These are phyloP conservation scores for Magnaporthales sp. DNA, from an alignment of 2,329 filamentous ascomycete genomes.

Conservation along the genomic window DNA sequence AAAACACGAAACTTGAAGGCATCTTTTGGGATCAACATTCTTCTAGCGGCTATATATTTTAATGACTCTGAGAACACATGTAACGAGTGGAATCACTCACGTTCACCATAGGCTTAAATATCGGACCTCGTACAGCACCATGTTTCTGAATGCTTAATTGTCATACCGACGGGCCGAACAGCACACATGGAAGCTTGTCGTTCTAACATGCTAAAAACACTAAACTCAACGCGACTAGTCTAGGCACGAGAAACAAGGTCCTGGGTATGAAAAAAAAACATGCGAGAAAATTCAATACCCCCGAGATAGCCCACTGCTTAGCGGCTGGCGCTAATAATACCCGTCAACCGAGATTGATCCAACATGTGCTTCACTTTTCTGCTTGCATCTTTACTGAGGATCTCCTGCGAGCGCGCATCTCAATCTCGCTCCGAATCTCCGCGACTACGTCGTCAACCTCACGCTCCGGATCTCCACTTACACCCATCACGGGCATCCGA, in stretches of 20 bases:
- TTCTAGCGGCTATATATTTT: neutral
- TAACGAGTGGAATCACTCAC: too few species aligned
- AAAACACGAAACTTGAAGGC: neutral
- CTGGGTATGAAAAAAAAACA: neutral
- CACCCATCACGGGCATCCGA: slow-evolving; percentile 59
- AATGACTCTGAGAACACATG: neutral
- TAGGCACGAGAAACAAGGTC: neutral
- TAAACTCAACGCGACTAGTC: neutral
- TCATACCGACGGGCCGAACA: neutral
- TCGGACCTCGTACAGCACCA: neutral
- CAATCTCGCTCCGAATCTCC: slow-evolving; percentile 67
- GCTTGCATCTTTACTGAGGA: neutral
- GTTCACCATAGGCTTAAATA: neutral
- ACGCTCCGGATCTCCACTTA: slow-evolving; percentile 65
- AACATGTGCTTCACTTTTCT: neutral
- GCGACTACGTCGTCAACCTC: slow-evolving; percentile 72
- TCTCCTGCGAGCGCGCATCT: slow-evolving; percentile 21
- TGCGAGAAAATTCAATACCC: neutral
- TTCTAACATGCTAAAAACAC: neutral
- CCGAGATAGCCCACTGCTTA: neutral
- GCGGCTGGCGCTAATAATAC: neutral
- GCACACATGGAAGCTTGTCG: neutral
- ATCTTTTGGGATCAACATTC: neutral
- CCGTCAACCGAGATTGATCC: neutral
- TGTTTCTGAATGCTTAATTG: neutral